Base-by-base conservation (phyloP, 768 basidiomycete genomes). In the Podaxis pistillaris region DNA sequence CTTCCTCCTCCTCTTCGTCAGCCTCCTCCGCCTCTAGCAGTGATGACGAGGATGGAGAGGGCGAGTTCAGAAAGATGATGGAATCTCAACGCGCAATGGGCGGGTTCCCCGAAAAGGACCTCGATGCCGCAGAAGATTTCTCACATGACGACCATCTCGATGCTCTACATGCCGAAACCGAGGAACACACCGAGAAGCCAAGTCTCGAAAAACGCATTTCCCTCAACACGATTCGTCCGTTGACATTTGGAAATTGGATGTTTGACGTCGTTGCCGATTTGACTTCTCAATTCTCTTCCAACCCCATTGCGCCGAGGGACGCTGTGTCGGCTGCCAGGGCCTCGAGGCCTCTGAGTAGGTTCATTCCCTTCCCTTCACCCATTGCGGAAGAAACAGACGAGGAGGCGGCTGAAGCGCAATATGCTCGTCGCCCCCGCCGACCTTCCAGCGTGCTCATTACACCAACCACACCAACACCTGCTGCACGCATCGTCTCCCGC, bases 171-270 rank as follows among this genome's bases (percentile, higher is more conserved):
- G 22, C 12, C 2, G 63, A 53, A 40, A n/a, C 22, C 7, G 26
- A 33, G 3, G 50, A 64, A 17, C 17, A 63, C 33, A 3, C 22
- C 24, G 52, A 59, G 37, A 54, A 56, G 30, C 26, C 37, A 40
- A 15, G 24, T 4, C 36, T 56, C 28, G 52, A 26, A 26, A 74
- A 76, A 60, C 83, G 79, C 47, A 76, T 80, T 60, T 83, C 81
- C 15, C 15, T 67, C 15, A 63, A 73, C 63, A 71, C 82, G 46
- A 65, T 85, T 33, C 83, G 87, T 5, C 86, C 85, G 0, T 69
- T 86, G 47, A 86, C 88, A 0, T 75, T 89, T 24, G 86, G 87
- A n/a, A 85, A 85, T 65, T 93, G 92, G 92, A 92, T 93, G 91
- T 83, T 91, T 62, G 90, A 94, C 40, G 91, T 82, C 61, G 81